These are phyloP conservation scores for Arthrobotrys sinensis DNA, from an alignment of 2,329 filamentous ascomycete species.

Conservation along the genomic window DNA sequence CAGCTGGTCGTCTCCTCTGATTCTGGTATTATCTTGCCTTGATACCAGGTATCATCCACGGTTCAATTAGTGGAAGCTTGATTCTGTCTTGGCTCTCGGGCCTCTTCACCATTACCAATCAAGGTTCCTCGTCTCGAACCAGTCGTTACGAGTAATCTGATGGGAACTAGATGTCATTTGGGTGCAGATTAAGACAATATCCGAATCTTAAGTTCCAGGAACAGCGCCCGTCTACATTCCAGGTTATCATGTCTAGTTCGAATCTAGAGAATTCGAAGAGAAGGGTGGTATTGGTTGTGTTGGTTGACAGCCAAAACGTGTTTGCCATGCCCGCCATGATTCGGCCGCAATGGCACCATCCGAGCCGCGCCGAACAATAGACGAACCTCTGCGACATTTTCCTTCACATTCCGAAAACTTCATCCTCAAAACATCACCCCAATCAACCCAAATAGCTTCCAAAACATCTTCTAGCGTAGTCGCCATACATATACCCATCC, in stretches of 20 bases:
- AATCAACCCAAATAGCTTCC: neutral
- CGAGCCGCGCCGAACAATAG: neutral
- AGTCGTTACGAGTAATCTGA: neutral
- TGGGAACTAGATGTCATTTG: no score
- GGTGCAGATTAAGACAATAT: no score
- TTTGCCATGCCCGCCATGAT: conserved; percentile 17
- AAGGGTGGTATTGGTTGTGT: neutral
- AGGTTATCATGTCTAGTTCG: no score
- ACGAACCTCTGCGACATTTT: conserved; percentile 31
- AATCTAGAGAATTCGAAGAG: neutral
- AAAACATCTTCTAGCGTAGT: conserved; percentile 1
- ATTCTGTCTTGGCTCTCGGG: neutral
- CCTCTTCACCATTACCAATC: conserved; percentile 4
- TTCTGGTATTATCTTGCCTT: no score
- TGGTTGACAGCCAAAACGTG: conserved; percentile 10
- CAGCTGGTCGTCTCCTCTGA: no score
- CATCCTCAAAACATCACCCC: neutral
- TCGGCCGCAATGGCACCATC: conserved; percentile 38
- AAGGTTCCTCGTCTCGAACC: neutral
- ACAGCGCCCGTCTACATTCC: no score
- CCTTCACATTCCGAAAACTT: conserved; percentile 18
- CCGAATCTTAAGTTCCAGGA: no score
- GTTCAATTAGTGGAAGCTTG: neutral
- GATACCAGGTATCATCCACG: no score
- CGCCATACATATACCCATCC: neutral